Percentiles rank a stretch among this genome's conserved stretches.
Conservation (phyloP, 306 rosid species). For the Prunus kanzakura region DNA sequence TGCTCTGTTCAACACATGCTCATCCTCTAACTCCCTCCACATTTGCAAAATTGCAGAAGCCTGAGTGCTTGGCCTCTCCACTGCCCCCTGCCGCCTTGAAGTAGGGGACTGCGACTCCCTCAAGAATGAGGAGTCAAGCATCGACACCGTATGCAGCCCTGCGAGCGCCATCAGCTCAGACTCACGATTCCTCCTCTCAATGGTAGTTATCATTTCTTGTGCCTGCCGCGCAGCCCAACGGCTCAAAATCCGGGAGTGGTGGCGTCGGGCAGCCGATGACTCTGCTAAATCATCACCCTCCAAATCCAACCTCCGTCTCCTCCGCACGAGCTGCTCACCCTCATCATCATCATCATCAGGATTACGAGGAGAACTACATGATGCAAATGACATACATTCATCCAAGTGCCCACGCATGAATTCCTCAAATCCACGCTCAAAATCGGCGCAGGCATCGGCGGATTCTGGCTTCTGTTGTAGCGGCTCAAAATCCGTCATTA, state of each 20-base stretch:
- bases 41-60: constrained; percentile 88
- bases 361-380: constrained; percentile 79
- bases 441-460: constrained; percentile 67
- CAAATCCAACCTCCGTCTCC: constrained; percentile 91
- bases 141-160: constrained; percentile 88
- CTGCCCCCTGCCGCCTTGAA: constrained; percentile 81
- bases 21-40: constrained; percentile 99
- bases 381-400: constrained; percentile 92
- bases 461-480: constrained; percentile 94
- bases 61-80: constrained; percentile 89
- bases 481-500: constrained; percentile 83
- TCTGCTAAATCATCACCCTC: constrained; percentile 94
- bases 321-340: constrained; percentile 84
- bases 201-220: constrained; percentile 98
- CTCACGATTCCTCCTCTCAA: constrained; percentile 95
- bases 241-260: constrained; percentile 86
- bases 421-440: constrained; percentile 85
- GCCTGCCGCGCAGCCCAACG: constrained; percentile 99
- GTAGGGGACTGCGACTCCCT: constrained; percentile 94
- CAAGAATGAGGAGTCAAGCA: constrained; percentile 90
- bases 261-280: constrained; percentile 81
- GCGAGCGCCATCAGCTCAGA: constrained; percentile 98
- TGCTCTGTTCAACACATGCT: constrained; percentile 76
- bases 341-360: constrained; percentile 84
- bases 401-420: constrained; percentile 96